These are phyloP conservation scores for Phyllostachys edulis DNA, from an alignment of 176 grass and related monocot genomes.

Conservation along the genomic window DNA sequence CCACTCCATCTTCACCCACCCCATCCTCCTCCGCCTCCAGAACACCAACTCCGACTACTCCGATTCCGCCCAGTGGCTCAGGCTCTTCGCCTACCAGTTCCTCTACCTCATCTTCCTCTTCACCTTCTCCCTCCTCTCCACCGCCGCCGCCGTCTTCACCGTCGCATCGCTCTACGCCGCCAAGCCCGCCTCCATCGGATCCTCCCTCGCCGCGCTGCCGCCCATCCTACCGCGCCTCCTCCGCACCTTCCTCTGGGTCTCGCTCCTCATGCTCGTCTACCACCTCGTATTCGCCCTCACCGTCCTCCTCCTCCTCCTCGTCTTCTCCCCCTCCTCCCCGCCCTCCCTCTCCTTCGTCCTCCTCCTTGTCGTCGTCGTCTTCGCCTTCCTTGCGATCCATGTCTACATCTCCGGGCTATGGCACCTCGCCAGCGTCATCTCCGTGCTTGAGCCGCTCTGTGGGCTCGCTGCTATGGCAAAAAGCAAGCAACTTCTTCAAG, in stretches of 20 bases:
- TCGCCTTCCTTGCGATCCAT: conserved; percentile 74
- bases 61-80: conserved; percentile 42
- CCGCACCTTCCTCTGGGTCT: conserved; percentile 84
- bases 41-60: not conserved
- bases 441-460: conserved; percentile 88
- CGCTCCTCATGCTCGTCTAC: conserved; percentile 76
- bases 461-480: conserved; percentile 86
- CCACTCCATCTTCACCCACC: conserved; percentile 95
- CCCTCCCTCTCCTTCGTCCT: conserved; percentile 30
- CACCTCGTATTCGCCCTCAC: conserved; percentile 55
- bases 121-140: conserved; percentile 95
- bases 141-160: conserved; percentile 85
- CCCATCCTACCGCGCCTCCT: conserved; percentile 77
- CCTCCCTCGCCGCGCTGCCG: conserved; percentile 63
- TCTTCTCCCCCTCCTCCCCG: conserved; percentile 17
- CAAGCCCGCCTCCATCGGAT: conserved; percentile 68
- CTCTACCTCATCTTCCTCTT: conserved; percentile 89
- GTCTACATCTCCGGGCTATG: conserved; percentile 93
- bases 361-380: conserved; percentile 38
- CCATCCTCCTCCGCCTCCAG: conserved; percentile 60
- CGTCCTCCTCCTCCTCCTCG: conserved; percentile 48
- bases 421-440: conserved; percentile 95
- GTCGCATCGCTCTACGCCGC: conserved; percentile 91
- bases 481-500: conserved; percentile 72
- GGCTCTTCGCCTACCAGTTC: conserved; percentile 76